These are phyloP conservation scores for Umbelopsis sp. DNA, from an alignment of 192 early-diverging fungal genomes.

Conservation along the genomic window DNA sequence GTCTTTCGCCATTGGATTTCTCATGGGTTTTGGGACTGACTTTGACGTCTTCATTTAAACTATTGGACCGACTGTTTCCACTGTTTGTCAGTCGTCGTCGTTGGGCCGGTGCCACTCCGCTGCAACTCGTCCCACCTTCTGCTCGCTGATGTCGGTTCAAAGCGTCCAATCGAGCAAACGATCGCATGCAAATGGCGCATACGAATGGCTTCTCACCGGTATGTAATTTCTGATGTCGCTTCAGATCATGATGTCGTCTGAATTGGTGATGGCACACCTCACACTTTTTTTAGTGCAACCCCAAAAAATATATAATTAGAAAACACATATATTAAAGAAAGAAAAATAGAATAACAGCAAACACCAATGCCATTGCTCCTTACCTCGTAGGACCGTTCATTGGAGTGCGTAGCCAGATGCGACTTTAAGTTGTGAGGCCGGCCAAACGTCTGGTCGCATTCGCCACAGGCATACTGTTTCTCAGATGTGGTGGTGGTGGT, in stretches of 20 bases:
- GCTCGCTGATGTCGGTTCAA: conserved; percentile 72
- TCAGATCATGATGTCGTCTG: conserved; percentile 85
- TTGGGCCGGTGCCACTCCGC: conserved; percentile 20
- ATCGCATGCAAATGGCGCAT: conserved; percentile 74
- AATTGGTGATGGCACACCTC: conserved; percentile 37
- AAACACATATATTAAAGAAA: neutral
- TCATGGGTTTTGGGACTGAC: neutral
- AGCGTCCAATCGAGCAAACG: conserved; percentile 83
- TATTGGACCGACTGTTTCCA: conserved; percentile 14
- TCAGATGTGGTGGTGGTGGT: neutral
- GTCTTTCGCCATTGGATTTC: conserved; percentile 10
- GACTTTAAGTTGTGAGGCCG: conserved; percentile 39
- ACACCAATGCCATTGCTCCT: neutral
- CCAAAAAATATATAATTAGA: neutral
- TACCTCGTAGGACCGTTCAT: conserved; percentile 36
- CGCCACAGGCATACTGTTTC: conserved; percentile 28
- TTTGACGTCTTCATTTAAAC: neutral
- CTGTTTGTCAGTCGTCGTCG: conserved; percentile 7
- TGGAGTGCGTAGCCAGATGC: conserved; percentile 34
- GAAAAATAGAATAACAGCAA: conserved; percentile 17
- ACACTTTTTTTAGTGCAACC: conserved; percentile 26
- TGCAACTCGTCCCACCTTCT: conserved; percentile 42
- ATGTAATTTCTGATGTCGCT: conserved; percentile 82
- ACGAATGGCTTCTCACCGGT: conserved; percentile 77
- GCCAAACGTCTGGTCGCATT: conserved; percentile 39